Evolutionary conservation across 495 filamentous ascomycete genomes (phyloP).

Genomic region (Penicillium coffeae): DNA sequence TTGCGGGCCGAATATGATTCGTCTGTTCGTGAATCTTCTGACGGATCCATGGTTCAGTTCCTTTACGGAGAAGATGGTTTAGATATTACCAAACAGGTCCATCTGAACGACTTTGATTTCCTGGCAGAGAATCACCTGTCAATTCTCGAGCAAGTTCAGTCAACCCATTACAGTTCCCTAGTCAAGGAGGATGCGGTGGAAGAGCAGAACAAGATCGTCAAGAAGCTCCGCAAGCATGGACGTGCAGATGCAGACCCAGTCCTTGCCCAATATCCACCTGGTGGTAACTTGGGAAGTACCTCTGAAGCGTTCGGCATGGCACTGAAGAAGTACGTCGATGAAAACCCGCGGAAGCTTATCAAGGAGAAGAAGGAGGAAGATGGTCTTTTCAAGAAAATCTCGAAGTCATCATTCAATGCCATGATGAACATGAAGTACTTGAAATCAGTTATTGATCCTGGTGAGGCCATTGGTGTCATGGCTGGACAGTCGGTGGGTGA

Average conservation of each 20-base stretch:
- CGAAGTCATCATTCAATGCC: constrained; percentile 74
- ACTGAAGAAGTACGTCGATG: constrained; percentile 63
- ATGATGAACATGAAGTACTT: constrained; percentile 89
- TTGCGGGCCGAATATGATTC: constrained; percentile 87
- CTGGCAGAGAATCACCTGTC: constrained; percentile 70
- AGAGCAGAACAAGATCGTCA: constrained; percentile 74
- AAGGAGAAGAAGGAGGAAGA: constrained; percentile 64
- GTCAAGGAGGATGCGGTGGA: constrained; percentile 47
- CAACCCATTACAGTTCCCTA: constrained; percentile 45
- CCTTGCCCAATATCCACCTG: constrained; percentile 67
- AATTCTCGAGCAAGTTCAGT: constrained; percentile 50
- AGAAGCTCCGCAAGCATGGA: constrained; percentile 67
- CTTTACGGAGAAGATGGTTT: constrained; percentile 95
- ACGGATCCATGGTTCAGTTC: constrained; percentile 92
- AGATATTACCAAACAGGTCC: constrained; percentile 90
- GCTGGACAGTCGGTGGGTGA: constrained; percentile 96
- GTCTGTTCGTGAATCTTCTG: constrained; percentile 80
- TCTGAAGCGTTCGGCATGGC: constrained; percentile 78
- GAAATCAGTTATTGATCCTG: constrained; percentile 88
- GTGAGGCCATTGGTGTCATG: constrained; percentile 96
- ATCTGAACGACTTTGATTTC: constrained; percentile 88
- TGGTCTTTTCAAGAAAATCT: constrained; percentile 43
- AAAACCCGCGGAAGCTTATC: constrained; percentile 42
- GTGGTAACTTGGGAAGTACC: constrained; percentile 73
- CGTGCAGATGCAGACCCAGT: constrained; percentile 71